phyloP scores from a whole-genome alignment of 1,284 basidiomycete species.

The Wolfiporia cocos region DNA sequence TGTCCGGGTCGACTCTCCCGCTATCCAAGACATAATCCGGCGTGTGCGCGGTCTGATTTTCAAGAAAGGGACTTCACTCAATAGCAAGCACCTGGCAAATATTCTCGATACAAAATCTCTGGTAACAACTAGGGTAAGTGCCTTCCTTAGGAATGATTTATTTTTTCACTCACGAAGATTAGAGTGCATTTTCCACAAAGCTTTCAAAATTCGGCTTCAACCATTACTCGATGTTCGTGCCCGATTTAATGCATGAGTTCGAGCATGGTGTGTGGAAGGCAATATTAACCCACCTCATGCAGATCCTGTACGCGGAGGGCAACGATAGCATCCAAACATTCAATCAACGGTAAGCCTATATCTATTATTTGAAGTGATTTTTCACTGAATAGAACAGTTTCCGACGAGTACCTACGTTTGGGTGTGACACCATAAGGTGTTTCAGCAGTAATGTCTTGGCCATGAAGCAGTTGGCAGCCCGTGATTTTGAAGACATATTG shows the following conservation, averaged over 20 bases:
- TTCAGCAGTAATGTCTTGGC: slow-evolving; percentile 20
- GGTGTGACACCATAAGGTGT: slow-evolving; percentile 17
- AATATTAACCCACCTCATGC: slow-evolving; percentile 9
- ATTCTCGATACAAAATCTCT: not conserved
- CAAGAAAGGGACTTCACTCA: not conserved
- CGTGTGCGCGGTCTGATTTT: not conserved
- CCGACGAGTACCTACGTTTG: slow-evolving; percentile 21
- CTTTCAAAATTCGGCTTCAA: slow-evolving; percentile 19
- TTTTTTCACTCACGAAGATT: slow-evolving; percentile 1
- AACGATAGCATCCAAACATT: slow-evolving; percentile 6
- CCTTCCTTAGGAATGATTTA: not conserved
- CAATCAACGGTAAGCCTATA: slow-evolving; percentile 9
- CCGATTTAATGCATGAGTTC: slow-evolving; percentile 32
- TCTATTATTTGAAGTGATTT: not conserved
- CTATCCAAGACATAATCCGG: not conserved
- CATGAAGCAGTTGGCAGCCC: slow-evolving; percentile 21
- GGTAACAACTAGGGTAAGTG: not conserved
- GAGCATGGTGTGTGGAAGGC: slow-evolving; percentile 32
- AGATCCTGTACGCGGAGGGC: slow-evolving; percentile 1
- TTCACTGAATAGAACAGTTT: slow-evolving; percentile 11
- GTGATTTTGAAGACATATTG: slow-evolving; percentile 25
- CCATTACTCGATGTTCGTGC: slow-evolving; percentile 24
- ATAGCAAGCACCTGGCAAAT: not conserved
- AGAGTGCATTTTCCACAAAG: slow-evolving; percentile 21
- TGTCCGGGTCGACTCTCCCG: not conserved